These are phyloP conservation scores for Jamesozyma gamospora DNA, from an alignment of 805 yeast species.

Conservation along the genomic window DNA sequence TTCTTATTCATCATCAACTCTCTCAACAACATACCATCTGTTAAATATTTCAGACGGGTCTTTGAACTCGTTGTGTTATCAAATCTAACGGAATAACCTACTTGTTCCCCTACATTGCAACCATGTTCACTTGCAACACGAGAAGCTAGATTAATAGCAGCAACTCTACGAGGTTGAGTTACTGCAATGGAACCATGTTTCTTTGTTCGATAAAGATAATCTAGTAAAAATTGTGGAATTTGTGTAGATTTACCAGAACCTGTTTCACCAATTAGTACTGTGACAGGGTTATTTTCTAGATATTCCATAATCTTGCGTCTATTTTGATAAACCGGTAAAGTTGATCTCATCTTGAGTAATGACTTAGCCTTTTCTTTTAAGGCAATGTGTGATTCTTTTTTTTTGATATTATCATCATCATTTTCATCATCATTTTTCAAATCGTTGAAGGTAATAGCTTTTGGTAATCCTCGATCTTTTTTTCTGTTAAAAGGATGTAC, in stretches of 20 bases:
- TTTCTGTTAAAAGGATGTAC: slow-evolving; percentile 12
- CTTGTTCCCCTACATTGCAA: slow-evolving; percentile 61
- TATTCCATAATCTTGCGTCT: slow-evolving; percentile 51
- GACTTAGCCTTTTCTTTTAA: slow-evolving; percentile 32
- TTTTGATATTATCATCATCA: slow-evolving; percentile 4
- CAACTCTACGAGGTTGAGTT: slow-evolving; percentile 96
- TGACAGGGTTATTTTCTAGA: slow-evolving; percentile 49
- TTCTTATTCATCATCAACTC: slow-evolving; percentile 72
- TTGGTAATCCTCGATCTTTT: slow-evolving; percentile 6
- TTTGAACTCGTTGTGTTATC: slow-evolving; percentile 51
- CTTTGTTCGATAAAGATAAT: slow-evolving; percentile 21
- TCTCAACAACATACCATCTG: slow-evolving; percentile 95
- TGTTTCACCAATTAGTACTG: slow-evolving; percentile 87
- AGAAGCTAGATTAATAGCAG: slow-evolving; percentile 87
- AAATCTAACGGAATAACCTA: slow-evolving; percentile 90
- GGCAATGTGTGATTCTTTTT: slow-evolving; percentile 9
- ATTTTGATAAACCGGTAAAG: slow-evolving; percentile 69
- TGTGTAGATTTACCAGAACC: slow-evolving; percentile 98
- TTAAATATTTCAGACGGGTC: slow-evolving; percentile 74
- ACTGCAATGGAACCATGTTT: slow-evolving; percentile 61
- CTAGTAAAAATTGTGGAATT: slow-evolving; percentile 82
- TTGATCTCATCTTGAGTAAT: slow-evolving; percentile 43
- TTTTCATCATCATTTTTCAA: slow-evolving; percentile 15
- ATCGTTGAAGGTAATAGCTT: slow-evolving; percentile 32
- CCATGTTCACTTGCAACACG: slow-evolving; percentile 90